Percentiles rank a stretch among this genome's conserved stretches.
phyloP scores from a whole-genome alignment of 768 basidiomycete genomes.

The Lentinula lateritia region DNA sequence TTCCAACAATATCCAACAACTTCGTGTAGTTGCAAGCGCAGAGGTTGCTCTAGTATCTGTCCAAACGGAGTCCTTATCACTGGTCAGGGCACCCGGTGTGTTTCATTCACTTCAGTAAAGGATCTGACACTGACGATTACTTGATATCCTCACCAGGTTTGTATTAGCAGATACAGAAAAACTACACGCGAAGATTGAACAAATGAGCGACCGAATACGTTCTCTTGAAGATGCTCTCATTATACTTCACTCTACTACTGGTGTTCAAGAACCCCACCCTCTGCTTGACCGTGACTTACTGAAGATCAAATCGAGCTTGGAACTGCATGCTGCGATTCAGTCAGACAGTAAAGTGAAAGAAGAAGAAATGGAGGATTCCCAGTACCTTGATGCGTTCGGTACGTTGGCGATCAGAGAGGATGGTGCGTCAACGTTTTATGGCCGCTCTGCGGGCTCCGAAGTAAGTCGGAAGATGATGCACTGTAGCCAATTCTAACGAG shows the following conservation, averaged over 20 bases:
- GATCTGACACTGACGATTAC: neutral
- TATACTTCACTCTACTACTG: slow-evolving; percentile 40
- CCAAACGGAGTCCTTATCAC: slow-evolving; percentile 72
- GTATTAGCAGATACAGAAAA: slow-evolving; percentile 70
- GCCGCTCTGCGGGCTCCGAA: slow-evolving; percentile 68
- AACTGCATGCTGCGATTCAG: slow-evolving; percentile 54
- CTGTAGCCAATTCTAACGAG: neutral
- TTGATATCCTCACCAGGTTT: slow-evolving; percentile 34
- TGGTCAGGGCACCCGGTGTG: slow-evolving; percentile 70
- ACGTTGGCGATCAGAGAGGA: slow-evolving; percentile 66
- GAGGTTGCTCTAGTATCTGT: slow-evolving; percentile 75
- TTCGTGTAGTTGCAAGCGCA: slow-evolving; percentile 49
- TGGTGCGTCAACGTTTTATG: slow-evolving; percentile 67
- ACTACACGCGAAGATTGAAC: slow-evolving; percentile 59
- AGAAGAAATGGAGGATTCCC: slow-evolving; percentile 34
- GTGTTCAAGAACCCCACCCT: slow-evolving; percentile 50
- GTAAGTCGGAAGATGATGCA: slow-evolving; percentile 30
- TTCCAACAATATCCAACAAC: neutral
- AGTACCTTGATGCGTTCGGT: slow-evolving; percentile 65
- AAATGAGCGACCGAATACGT: slow-evolving; percentile 67
- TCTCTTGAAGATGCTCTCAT: slow-evolving; percentile 66
- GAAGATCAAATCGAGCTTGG: slow-evolving; percentile 64
- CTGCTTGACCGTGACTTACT: slow-evolving; percentile 55
- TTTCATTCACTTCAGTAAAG: neutral
- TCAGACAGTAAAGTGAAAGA: slow-evolving; percentile 23